Evolutionary conservation across 257 asterid genomes (phyloP), one percentile per base, ranked within the genome.

Genomic region (Fraxinus americana): DNA sequence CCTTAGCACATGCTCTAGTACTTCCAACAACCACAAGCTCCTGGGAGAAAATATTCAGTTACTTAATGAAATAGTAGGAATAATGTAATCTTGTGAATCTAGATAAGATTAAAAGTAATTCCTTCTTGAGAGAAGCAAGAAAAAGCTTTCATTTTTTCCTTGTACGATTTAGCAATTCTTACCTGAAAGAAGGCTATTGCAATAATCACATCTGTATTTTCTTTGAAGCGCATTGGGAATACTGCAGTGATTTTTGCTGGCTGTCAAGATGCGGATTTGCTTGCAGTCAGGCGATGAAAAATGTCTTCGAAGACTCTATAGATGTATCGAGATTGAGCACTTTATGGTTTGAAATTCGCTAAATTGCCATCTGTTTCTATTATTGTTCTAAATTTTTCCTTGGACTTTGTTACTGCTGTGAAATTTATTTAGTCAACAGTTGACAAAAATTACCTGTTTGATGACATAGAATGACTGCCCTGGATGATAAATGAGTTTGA

Each of bases 161-260:
- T 57, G 27, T 57, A 19, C 66, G 7, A 23, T 63, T 21, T 63
- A 9, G 68, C 35, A 63, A 63, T 21, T 25, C 8, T 76, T 87
- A 92, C 99, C 91, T 93, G 97, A 78, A 93, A 90, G 86, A 95
- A 93, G 75, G 94, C 81, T 21, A 94, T 88, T 13, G 99, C 97
- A 57, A 93, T 87, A 61, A 80, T 82, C 74, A 88, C 97, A 48
- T 92, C 97, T 69, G 91, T 88, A 4, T 84, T 83, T 61, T 92
- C 90, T 75, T 80, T 92, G 77, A 95, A 93, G 6, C 93, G 94
- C 98, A 95, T 93, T 23, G 98, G 97, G 78, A 90, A 90, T 71
- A 95, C 89, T 71, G 91, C 97, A 7, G 90, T 88, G 66, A 90
- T 90, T 77, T 88, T 93, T 72, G 80, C 82, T 67, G 90, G 86